These are phyloP conservation scores for Hygrocybe punicea DNA, from an alignment of 768 basidiomycete species.

Conservation along the genomic window DNA sequence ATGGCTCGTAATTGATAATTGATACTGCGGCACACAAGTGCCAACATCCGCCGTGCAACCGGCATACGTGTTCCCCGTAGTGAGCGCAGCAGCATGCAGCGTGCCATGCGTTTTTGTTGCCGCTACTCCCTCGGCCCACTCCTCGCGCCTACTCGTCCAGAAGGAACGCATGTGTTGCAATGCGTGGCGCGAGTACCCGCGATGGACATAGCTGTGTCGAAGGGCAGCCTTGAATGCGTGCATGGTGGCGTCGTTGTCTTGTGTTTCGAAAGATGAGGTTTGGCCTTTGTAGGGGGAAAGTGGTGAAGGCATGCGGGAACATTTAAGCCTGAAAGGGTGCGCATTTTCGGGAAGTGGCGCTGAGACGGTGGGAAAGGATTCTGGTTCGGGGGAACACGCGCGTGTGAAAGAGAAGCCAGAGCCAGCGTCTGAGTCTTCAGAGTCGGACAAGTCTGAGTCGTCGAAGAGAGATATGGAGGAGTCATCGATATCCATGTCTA, in stretches of 20 bases:
- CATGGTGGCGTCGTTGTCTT: background rate
- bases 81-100: background rate
- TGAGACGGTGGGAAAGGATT: background rate
- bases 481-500: background rate
- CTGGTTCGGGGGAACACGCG: constrained; percentile 9
- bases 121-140: constrained; percentile 34
- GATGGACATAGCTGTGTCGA: constrained; percentile 50
- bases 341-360: background rate
- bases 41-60: constrained; percentile 2
- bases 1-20: constrained; percentile 39
- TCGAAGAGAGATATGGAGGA: background rate
- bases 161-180: constrained; percentile 59
- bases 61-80: background rate
- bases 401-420: constrained; percentile 1
- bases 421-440: constrained; percentile 1
- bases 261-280: background rate
- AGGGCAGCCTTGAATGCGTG: constrained; percentile 22
- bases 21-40: constrained; percentile 9
- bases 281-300: background rate
- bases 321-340: background rate
- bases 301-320: background rate
- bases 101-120: background rate
- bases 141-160: constrained; percentile 56
- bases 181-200: constrained; percentile 60
- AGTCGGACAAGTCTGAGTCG: constrained; percentile 6